Evolutionary conservation across 108 stramenopile species (phyloP).

Genomic region (Cylindrotheca closterium): DNA sequence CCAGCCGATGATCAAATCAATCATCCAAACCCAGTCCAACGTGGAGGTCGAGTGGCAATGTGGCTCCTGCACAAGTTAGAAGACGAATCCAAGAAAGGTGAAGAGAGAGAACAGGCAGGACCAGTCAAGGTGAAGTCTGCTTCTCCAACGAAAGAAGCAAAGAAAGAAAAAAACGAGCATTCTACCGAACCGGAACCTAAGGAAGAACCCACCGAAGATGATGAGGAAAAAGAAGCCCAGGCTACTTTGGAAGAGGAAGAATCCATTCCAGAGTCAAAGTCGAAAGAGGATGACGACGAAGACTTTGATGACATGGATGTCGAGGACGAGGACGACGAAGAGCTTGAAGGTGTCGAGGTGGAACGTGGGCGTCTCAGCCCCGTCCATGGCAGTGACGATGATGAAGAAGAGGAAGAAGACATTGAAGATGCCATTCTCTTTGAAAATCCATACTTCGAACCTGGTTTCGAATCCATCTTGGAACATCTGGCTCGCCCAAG

Average conservation of each 20-base stretch:
- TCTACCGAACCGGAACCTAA: constrained; percentile 2
- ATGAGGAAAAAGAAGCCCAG: constrained; percentile 1
- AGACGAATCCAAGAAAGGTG: constrained; percentile 7
- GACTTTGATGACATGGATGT: constrained; percentile 16
- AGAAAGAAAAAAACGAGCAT: neutral
- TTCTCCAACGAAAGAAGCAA: neutral
- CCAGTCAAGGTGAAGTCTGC: neutral
- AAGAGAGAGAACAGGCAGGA: neutral
- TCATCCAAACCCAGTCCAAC: constrained; percentile 28
- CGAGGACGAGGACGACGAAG: constrained; percentile 26
- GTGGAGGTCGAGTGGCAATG: constrained; percentile 42
- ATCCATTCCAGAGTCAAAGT: constrained; percentile 7
- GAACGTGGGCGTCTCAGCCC: constrained; percentile 18
- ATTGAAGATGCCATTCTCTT: constrained; percentile 22
- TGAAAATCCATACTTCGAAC: constrained; percentile 46
- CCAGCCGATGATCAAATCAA: constrained; percentile 1
- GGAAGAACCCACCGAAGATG: neutral
- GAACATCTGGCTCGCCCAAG: constrained; percentile 35
- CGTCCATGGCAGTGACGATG: neutral
- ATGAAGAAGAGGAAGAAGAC: constrained; percentile 35
- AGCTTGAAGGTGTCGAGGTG: constrained; percentile 25
- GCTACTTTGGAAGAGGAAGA: neutral
- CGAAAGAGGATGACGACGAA: constrained; percentile 21
- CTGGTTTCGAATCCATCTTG: constrained; percentile 21
- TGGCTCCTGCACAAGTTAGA: constrained; percentile 31